These are phyloP conservation scores for Aspergillus ochraceoroseus DNA, from an alignment of 2,329 filamentous ascomycete genomes.

Conservation along the genomic window DNA sequence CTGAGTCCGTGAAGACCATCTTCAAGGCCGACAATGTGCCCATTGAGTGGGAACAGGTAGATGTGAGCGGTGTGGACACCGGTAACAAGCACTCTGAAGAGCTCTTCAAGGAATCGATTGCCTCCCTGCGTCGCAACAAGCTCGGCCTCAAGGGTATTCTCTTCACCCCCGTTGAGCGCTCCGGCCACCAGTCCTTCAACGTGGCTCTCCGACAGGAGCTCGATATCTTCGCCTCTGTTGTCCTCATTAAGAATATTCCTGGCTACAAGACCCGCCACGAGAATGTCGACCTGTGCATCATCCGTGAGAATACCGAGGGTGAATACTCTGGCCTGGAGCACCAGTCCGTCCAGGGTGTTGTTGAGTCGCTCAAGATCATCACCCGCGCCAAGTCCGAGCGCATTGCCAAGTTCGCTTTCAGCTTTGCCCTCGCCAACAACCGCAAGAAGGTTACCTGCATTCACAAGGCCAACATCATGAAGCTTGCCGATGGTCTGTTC, in stretches of 20 bases:
- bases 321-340: conserved; percentile 99
- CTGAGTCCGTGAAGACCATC: conserved; percentile 96
- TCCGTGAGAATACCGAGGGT: conserved; percentile 99
- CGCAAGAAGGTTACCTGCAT: conserved; percentile 99
- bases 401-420: conserved; percentile 97
- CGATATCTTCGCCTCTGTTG: conserved; percentile 98
- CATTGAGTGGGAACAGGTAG: conserved; percentile 97
- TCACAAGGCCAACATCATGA: conserved; percentile 99
- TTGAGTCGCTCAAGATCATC: conserved; percentile 99
- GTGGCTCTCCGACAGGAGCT: conserved; percentile 98
- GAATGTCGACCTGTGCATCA: conserved; percentile 96
- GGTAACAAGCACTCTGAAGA: conserved; percentile 85
- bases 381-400: conserved; percentile 98
- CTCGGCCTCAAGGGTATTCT: conserved; percentile 98
- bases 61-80: conserved; percentile 84
- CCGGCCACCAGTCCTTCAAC: conserved; percentile 99
- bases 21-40: conserved; percentile 99
- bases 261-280: conserved; percentile 97
- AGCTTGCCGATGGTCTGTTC: conserved; percentile 98
- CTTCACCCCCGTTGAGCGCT: conserved; percentile 93
- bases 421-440: conserved; percentile 97
- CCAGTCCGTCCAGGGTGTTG: conserved; percentile 91
- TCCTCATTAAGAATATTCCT: conserved; percentile 98
- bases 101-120: conserved; percentile 90
- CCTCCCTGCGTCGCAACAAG: conserved; percentile 97